phyloP scores from a whole-genome alignment of 495 filamentous ascomycete species.

The Trichoderma erinaceum region DNA sequence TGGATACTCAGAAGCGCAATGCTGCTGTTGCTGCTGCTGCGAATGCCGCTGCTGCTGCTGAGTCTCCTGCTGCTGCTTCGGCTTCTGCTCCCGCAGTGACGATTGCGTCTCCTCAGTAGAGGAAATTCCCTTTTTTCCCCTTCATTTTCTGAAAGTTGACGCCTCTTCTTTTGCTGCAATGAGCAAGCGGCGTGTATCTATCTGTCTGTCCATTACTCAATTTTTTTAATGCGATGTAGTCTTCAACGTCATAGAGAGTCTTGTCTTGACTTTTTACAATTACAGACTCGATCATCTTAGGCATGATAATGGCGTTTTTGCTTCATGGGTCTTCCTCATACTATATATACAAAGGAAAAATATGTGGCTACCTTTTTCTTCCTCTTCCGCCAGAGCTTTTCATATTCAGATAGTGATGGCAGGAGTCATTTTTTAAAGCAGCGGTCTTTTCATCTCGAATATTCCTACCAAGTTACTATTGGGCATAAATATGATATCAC shows the following conservation, averaged over 20 bases:
- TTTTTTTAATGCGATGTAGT: not conserved
- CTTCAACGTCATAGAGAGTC: too few relatives aligned
- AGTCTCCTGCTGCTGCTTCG: not conserved
- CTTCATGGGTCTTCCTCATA: not conserved
- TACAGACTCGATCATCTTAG: not conserved
- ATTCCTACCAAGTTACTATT: not conserved
- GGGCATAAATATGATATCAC: not conserved
- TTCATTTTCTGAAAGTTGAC: not conserved
- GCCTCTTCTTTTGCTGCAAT: not conserved
- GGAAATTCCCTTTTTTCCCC: not conserved
- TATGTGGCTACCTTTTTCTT: not conserved
- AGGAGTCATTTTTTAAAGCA: not conserved
- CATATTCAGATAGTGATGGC: too few relatives aligned
- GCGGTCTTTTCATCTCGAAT: not conserved
- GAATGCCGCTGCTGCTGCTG: constrained; percentile 16
- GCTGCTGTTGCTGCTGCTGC: constrained; percentile 28
- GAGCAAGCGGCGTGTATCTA: not conserved
- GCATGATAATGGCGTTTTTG: not conserved
- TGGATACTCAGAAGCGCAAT: constrained; percentile 43
- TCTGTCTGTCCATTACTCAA: not conserved
- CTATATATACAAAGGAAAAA: not conserved
- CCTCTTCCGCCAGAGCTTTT: not conserved
- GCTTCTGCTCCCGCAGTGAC: not conserved
- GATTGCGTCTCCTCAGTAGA: constrained; percentile 4
- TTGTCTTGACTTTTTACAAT: not conserved